Conservation (phyloP, 2,329 filamentous ascomycete genomes). For the Karstenula rhodostoma region DNA sequence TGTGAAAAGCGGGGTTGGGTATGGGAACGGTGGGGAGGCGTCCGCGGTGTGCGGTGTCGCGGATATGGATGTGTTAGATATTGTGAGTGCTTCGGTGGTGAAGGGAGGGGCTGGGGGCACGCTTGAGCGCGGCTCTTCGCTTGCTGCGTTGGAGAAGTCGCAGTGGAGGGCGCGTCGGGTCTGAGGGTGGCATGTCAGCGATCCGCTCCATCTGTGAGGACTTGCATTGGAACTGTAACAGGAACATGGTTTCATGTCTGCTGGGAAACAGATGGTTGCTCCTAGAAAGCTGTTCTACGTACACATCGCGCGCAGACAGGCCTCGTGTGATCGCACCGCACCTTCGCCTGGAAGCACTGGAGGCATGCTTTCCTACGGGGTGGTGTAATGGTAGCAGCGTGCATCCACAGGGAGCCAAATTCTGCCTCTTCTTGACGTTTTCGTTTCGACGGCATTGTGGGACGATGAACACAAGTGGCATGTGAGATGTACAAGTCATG, state of each 20-base stretch:
- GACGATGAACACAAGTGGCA: background rate
- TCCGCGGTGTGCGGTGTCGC: background rate
- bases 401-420: background rate
- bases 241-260: too few species aligned
- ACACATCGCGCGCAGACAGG: background rate
- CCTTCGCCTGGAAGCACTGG: slow-evolving; percentile 3
- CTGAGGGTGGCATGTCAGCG: background rate
- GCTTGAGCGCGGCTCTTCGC: background rate
- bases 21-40: background rate
- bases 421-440: background rate
- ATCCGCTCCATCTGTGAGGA: too few species aligned
- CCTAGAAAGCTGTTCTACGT: background rate
- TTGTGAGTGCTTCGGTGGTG: background rate
- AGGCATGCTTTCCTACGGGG: slow-evolving; percentile 1
- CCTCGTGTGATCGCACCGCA: slow-evolving; percentile 3
- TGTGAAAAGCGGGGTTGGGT: background rate
- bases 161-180: background rate
- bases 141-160: background rate
- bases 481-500: background rate
- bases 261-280: too few species aligned
- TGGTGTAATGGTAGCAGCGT: background rate
- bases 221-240: too few species aligned
- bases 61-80: background rate
- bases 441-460: background rate
- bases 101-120: background rate